These are phyloP conservation scores for Emericellopsis cladophorae DNA, from an alignment of 2,329 filamentous ascomycete species.

Conservation along the genomic window DNA sequence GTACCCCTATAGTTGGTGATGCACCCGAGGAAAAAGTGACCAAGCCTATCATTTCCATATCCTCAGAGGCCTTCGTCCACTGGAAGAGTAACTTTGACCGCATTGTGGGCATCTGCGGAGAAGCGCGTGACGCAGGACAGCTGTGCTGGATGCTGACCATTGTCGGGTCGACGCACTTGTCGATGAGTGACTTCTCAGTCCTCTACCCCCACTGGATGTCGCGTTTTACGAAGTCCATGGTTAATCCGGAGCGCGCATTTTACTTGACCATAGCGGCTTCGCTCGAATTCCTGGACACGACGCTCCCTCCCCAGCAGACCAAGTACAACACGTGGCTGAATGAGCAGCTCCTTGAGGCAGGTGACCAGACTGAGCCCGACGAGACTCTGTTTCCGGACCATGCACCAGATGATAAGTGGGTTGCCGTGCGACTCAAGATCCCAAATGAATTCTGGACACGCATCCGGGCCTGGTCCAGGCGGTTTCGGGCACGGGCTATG, in stretches of 20 bases:
- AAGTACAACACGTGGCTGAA: slow-evolving; percentile 38
- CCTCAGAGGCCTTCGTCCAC: slow-evolving; percentile 58
- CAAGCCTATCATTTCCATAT: slow-evolving; percentile 49
- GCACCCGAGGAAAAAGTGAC: slow-evolving; percentile 28
- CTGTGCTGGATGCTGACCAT: slow-evolving; percentile 38
- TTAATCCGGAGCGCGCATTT: slow-evolving; percentile 49
- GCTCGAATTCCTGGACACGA: slow-evolving; percentile 47
- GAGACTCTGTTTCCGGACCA: slow-evolving; percentile 34
- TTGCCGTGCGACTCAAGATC: slow-evolving; percentile 43
- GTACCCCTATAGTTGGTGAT: slow-evolving; percentile 28
- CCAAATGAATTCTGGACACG: slow-evolving; percentile 42
- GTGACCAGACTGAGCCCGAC: slow-evolving; percentile 23
- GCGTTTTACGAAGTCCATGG: slow-evolving; percentile 46
- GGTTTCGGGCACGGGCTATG: slow-evolving; percentile 13
- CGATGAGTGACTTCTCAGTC: slow-evolving; percentile 53
- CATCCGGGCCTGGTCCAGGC: slow-evolving; percentile 27
- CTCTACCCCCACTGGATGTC: slow-evolving; percentile 48
- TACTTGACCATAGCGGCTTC: slow-evolving; percentile 50
- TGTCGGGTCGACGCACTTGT: slow-evolving; percentile 50
- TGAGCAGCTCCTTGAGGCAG: slow-evolving; percentile 35
- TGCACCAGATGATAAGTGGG: slow-evolving; percentile 44
- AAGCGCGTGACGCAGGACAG: slow-evolving; percentile 33
- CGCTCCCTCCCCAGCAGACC: slow-evolving; percentile 32
- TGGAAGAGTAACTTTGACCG: slow-evolving; percentile 52
- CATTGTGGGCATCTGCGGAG: slow-evolving; percentile 41